phyloP scores from a whole-genome alignment of 2,329 filamentous ascomycete genomes.

The Gaeumannomyces tritici region DNA sequence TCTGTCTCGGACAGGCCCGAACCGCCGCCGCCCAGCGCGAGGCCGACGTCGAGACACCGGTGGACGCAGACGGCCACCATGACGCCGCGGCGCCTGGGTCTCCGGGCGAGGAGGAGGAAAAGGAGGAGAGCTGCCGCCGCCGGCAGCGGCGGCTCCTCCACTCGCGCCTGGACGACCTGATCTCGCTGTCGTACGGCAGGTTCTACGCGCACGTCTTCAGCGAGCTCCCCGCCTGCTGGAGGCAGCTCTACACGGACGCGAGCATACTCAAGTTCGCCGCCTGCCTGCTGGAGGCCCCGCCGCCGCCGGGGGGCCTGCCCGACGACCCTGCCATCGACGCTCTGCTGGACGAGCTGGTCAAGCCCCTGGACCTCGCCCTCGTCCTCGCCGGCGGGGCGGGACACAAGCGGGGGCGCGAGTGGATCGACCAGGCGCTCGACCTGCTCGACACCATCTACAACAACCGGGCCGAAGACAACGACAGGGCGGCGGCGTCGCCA shows the following conservation, averaged over 20 bases:
- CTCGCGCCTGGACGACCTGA: conserved; percentile 43
- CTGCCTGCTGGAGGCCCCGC: conserved; percentile 10
- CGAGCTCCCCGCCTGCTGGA: conserved; percentile 58
- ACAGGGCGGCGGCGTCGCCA: conserved; percentile 10
- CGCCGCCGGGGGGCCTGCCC: background rate
- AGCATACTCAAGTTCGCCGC: conserved; percentile 51
- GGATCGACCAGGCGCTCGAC: conserved; percentile 42
- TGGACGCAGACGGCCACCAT: too few relatives aligned
- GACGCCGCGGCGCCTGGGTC: too few relatives aligned
- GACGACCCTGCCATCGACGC: background rate
- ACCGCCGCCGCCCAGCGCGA: background rate
- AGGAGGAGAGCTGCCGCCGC: too few relatives aligned
- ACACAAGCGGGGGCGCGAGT: conserved; percentile 33
- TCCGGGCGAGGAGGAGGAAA: background rate
- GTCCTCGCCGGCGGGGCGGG: conserved; percentile 63
- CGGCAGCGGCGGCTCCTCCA: conserved; percentile 16
- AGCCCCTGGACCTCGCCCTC: conserved; percentile 63
- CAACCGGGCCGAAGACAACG: too few relatives aligned
- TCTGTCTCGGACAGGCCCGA: conserved; percentile 1
- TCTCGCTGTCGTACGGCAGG: conserved; percentile 50
- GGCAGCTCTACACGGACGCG: conserved; percentile 61
- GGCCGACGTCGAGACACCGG: too few relatives aligned
- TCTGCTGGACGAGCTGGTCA: conserved; percentile 46
- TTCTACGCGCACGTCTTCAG: conserved; percentile 63
- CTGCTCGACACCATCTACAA: conserved; percentile 25